Percentiles rank a stretch among this genome's conserved stretches.
Conservation (phyloP, 192 early-diverging fungal genomes). For the Coemansia sp. region DNA sequence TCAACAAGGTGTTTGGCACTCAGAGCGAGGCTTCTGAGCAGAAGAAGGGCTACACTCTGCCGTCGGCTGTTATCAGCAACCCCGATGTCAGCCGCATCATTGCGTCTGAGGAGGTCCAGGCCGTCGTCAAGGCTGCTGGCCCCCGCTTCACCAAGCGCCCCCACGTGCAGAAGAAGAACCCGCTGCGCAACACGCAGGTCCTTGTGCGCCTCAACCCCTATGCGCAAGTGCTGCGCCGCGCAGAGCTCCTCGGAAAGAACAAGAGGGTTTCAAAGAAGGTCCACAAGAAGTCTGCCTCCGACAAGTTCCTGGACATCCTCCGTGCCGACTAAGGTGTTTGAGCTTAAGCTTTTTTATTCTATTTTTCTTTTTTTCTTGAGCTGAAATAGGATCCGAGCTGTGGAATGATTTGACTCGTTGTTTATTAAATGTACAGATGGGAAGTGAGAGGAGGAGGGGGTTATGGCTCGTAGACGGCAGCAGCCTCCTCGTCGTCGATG, state of each 20-base stretch:
- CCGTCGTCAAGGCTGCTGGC: constrained; percentile 84
- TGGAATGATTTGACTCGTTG: no score
- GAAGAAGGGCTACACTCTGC: constrained; percentile 93
- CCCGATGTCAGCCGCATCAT: constrained; percentile 94
- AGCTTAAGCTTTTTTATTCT: not conserved
- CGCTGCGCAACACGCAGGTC: constrained; percentile 85
- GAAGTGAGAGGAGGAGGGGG: not conserved
- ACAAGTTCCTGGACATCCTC: constrained; percentile 55
- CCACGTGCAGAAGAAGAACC: constrained; percentile 99
- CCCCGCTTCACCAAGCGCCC: constrained; percentile 81
- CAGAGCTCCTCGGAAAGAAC: constrained; percentile 62
- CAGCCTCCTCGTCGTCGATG: constrained; percentile 16
- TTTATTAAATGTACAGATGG: no score
- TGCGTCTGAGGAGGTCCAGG: constrained; percentile 96
- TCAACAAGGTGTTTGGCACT: constrained; percentile 93
- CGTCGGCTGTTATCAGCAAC: constrained; percentile 84
- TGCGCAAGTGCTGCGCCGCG: constrained; percentile 81
- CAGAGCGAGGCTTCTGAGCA: constrained; percentile 69
- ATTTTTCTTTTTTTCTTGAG: not conserved
- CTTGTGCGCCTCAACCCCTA: constrained; percentile 97
- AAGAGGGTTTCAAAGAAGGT: constrained; percentile 59
- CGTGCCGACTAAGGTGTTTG: constrained; percentile 46
- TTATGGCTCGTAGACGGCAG: not conserved
- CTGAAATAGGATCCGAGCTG: no score
- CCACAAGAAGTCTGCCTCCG: constrained; percentile 58